phyloP scores from a whole-genome alignment of 2,329 filamentous ascomycete genomes.

The Aspergillus tanneri region DNA sequence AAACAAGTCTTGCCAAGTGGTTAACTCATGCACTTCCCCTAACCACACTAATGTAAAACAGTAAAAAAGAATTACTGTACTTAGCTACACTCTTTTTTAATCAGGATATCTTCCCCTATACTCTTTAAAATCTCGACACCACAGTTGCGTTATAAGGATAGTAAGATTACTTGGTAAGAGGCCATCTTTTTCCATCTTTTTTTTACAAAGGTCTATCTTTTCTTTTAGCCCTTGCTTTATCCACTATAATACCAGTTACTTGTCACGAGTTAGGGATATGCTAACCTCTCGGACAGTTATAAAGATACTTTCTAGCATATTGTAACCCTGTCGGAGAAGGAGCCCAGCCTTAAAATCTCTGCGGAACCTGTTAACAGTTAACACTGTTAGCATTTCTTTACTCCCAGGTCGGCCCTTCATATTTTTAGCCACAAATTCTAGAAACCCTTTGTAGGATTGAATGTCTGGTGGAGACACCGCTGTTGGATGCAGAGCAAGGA shows the following conservation, averaged over 20 bases:
- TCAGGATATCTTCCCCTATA: conserved; percentile 14
- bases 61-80: conserved; percentile 17
- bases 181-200: conserved; percentile 18
- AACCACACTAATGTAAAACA: conserved; percentile 18
- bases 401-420: background rate
- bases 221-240: conserved; percentile 2
- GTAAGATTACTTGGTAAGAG: conserved; percentile 20
- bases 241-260: no score
- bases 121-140: conserved; percentile 18
- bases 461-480: background rate
- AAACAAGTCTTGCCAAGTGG: conserved; percentile 7
- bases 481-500: background rate
- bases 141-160: conserved; percentile 20
- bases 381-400: background rate
- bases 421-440: background rate
- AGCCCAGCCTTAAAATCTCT: conserved; percentile 2
- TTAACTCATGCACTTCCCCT: conserved; percentile 20
- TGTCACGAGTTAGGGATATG: no score
- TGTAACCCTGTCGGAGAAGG: background rate
- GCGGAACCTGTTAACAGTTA: background rate
- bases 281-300: background rate
- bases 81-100: conserved; percentile 14
- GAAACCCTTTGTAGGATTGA: conserved; percentile 3
- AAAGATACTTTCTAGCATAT: background rate
- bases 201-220: conserved; percentile 2